Evolutionary conservation across 768 basidiomycete species (phyloP).

Genomic region (Dentipellis fragilis): DNA sequence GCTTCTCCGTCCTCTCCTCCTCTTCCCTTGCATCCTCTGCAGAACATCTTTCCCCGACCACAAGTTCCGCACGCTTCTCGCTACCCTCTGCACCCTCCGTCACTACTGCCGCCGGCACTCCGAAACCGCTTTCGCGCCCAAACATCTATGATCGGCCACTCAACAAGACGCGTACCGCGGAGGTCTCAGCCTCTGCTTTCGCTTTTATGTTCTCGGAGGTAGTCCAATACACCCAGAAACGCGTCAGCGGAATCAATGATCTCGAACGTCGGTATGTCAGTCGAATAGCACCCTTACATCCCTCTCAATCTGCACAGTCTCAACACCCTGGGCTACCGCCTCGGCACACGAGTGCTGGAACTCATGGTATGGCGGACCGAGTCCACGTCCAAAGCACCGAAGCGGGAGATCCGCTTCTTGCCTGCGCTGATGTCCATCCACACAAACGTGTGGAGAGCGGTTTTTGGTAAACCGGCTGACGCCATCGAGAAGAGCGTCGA

Average conservation of each 20-base stretch:
- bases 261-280: constrained; percentile 74
- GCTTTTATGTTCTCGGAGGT: constrained; percentile 89
- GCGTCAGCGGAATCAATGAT: constrained; percentile 91
- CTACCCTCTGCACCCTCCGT: constrained; percentile 47
- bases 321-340: constrained; percentile 87
- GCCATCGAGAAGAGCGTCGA: constrained; percentile 94
- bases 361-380: constrained; percentile 76
- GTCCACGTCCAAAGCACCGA: constrained; percentile 76
- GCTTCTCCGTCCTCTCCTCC: constrained; percentile 58
- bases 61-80: constrained; percentile 61
- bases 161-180: constrained; percentile 76
- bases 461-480: constrained; percentile 90
- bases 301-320: constrained; percentile 39
- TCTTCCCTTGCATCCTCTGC: constrained; percentile 35
- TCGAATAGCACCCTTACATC: not conserved
- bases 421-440: constrained; percentile 91
- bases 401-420: constrained; percentile 84
- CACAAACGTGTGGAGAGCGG: constrained; percentile 89
- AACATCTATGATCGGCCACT: constrained; percentile 85
- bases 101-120: constrained; percentile 28
- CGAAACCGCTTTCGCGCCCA: constrained; percentile 37
- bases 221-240: constrained; percentile 92
- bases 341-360: constrained; percentile 81
- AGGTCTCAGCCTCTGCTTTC: constrained; percentile 79
- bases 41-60: constrained; percentile 43